phyloP scores from a whole-genome alignment of 768 basidiomycete genomes.

The Cyathus striatus region DNA sequence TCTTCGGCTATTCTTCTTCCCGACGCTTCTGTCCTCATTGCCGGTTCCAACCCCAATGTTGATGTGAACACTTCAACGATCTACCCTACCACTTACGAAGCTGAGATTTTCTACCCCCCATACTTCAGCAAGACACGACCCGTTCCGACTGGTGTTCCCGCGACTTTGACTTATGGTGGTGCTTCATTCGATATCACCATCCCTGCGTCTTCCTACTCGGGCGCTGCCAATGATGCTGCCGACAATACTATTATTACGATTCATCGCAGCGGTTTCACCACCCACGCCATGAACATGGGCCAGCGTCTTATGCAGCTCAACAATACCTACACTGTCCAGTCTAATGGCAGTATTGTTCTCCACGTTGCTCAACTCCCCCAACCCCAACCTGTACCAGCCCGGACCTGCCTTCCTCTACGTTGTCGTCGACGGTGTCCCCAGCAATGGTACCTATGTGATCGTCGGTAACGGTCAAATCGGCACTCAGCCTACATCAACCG shows the following conservation, averaged over 20 bases:
- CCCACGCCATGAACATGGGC: constrained; percentile 87
- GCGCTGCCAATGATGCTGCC: constrained; percentile 64
- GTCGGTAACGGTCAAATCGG: constrained; percentile 80
- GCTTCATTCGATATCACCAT: constrained; percentile 71
- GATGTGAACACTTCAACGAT: constrained; percentile 63
- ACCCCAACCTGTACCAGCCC: constrained; percentile 82
- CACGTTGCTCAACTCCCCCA: constrained; percentile 83
- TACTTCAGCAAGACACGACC: constrained; percentile 83
- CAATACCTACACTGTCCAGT: constrained; percentile 77
- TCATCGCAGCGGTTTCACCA: constrained; percentile 81
- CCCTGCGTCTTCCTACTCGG: constrained; percentile 59
- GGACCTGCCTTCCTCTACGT: constrained; percentile 85
- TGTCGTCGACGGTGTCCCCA: constrained; percentile 80
- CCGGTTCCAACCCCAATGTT: constrained; percentile 90
- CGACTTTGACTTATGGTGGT: constrained; percentile 82
- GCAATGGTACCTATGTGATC: constrained; percentile 70
- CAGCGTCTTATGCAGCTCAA: constrained; percentile 80
- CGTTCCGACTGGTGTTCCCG: constrained; percentile 61
- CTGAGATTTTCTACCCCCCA: constrained; percentile 87
- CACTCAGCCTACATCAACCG: constrained; percentile 48
- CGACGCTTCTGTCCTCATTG: constrained; percentile 80
- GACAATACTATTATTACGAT: constrained; percentile 73
- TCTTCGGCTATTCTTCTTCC: constrained; percentile 87
- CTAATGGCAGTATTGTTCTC: constrained; percentile 70
- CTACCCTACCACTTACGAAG: constrained; percentile 75